Percentiles rank a stretch among this genome's conserved stretches.
Conservation (phyloP, 768 basidiomycete genomes). For the Dioszegia hungarica region DNA sequence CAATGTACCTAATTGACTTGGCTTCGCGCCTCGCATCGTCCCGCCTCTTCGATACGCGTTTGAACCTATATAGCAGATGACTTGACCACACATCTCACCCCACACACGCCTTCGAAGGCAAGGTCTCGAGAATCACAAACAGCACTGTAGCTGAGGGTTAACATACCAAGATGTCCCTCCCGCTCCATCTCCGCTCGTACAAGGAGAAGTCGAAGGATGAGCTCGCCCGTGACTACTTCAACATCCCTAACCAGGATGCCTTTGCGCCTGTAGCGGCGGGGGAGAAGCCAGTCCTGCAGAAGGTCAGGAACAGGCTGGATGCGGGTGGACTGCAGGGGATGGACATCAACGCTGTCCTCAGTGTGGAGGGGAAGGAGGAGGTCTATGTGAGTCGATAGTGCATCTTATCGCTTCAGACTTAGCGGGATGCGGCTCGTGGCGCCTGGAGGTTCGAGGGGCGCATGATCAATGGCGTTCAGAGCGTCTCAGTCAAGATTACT, state of each 20-base stretch:
- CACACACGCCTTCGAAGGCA: no score
- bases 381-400: slow-evolving; percentile 67
- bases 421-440: no score
- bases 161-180: slow-evolving; percentile 42
- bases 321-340: slow-evolving; percentile 51
- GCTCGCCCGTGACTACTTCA: slow-evolving; percentile 77
- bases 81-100: no score
- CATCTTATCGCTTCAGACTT: slow-evolving; percentile 3
- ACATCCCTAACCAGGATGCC: slow-evolving; percentile 58
- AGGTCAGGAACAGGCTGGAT: slow-evolving; percentile 24
- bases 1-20: background rate
- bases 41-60: no score
- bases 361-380: slow-evolving; percentile 79
- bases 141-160: background rate
- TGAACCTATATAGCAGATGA: no score
- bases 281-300: slow-evolving; percentile 10
- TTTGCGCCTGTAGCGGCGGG: background rate
- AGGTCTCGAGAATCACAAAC: background rate
- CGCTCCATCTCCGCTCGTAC: slow-evolving; percentile 72
- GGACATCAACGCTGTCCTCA: slow-evolving; percentile 85
- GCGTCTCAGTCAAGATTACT: no score
- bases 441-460: no score
- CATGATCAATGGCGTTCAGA: no score
- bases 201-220: slow-evolving; percentile 89
- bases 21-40: no score